A percentile compares a stretch with the other conserved stretches of the same genome.
Conservation (phyloP, 129 eudicot species). For the Solidago caesia region DNA sequence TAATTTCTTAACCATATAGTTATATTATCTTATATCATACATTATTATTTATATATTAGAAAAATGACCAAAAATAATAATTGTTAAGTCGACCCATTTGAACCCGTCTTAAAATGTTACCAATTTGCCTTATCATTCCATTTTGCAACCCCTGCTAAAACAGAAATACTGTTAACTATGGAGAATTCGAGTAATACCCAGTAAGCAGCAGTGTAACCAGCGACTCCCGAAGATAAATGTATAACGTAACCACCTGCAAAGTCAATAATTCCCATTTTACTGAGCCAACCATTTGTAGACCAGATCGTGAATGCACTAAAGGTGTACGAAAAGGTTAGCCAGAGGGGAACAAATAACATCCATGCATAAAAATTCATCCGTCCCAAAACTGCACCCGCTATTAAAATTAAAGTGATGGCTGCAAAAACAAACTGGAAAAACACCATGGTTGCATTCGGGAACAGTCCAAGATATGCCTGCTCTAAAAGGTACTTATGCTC, state of each 20-base stretch:
- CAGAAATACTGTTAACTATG: not conserved
- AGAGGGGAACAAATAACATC: slow-evolving; percentile 71
- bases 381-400: slow-evolving; percentile 61
- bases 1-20: no score
- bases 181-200: slow-evolving; percentile 36
- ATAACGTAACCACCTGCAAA: slow-evolving; percentile 69
- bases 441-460: slow-evolving; percentile 64
- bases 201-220: slow-evolving; percentile 61
- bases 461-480: slow-evolving; percentile 54
- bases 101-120: not conserved
- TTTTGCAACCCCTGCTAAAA: not conserved
- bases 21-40: not conserved
- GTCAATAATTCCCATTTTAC: slow-evolving; percentile 61
- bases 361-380: slow-evolving; percentile 67
- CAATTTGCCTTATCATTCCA: not conserved
- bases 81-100: not conserved
- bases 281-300: slow-evolving; percentile 65
- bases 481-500: slow-evolving; percentile 44
- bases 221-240: slow-evolving; percentile 66
- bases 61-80: not conserved
- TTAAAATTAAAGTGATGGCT: slow-evolving; percentile 50
- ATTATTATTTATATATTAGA: not conserved
- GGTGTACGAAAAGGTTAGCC: slow-evolving; percentile 69
- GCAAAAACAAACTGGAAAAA: slow-evolving; percentile 63
- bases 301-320: slow-evolving; percentile 60